Conservation (phyloP, 768 basidiomycete species). For the Panaeolus cyanescens region DNA sequence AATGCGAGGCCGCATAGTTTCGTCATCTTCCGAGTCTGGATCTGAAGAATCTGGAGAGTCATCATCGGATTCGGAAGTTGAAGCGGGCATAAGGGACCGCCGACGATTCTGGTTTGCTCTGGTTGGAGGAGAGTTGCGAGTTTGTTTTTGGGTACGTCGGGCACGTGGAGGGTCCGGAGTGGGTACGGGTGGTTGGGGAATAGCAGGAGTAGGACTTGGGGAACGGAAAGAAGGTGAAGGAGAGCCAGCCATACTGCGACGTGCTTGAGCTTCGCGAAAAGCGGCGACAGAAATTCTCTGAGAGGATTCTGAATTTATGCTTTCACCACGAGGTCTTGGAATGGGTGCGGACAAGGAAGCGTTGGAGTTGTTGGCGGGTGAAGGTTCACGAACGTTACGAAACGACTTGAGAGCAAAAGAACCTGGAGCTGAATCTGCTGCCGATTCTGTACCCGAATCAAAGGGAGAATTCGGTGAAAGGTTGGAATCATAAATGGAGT, state of each 20-base stretch:
- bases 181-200: conserved; percentile 16
- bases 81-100: conserved; percentile 23
- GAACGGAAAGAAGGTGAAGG: conserved; percentile 55
- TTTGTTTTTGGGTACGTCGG: conserved; percentile 23
- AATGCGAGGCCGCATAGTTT: conserved; percentile 8
- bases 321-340: conserved; percentile 57
- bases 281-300: conserved; percentile 82
- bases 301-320: conserved; percentile 62
- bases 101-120: conserved; percentile 17
- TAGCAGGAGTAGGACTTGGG: conserved; percentile 29
- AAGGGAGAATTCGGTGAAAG: conserved; percentile 11
- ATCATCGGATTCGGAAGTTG: conserved; percentile 31
- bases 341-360: conserved; percentile 38
- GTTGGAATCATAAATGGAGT: conserved; percentile 20
- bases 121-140: conserved; percentile 20
- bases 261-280: conserved; percentile 76
- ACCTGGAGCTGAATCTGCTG: conserved; percentile 9
- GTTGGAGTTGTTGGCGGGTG: conserved; percentile 34
- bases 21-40: conserved; percentile 26
- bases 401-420: conserved; percentile 80
- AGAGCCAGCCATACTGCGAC: conserved; percentile 62
- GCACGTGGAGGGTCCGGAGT: conserved; percentile 22
- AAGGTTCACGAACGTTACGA: conserved; percentile 60
- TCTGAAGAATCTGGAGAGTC: conserved; percentile 25
- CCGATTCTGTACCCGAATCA: conserved; percentile 13